Evolutionary conservation across 768 basidiomycete genomes (phyloP).

Genomic region (Suillus plorans): DNA sequence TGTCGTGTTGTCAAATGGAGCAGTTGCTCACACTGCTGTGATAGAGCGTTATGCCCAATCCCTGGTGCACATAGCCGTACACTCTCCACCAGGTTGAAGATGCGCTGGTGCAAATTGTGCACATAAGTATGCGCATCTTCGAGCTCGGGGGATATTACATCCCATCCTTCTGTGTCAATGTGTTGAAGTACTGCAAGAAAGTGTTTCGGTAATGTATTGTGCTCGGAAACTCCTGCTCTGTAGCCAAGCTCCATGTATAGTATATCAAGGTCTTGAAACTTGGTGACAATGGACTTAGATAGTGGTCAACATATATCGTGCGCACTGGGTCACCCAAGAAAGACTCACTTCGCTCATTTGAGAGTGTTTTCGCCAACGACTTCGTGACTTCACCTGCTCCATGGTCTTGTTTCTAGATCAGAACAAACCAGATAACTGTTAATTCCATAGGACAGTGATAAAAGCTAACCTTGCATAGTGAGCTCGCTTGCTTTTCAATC

Average conservation of each 20-base stretch:
- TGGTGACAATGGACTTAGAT: background rate
- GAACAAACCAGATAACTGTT: background rate
- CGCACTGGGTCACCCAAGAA: background rate
- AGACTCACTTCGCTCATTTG: background rate
- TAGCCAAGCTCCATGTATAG: background rate
- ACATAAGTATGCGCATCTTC: background rate
- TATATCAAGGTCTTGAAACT: background rate
- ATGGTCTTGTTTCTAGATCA: background rate
- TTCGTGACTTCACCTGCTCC: background rate
- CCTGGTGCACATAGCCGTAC: background rate
- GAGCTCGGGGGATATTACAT: background rate
- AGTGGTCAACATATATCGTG: background rate
- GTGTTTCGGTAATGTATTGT: background rate
- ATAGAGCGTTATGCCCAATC: background rate
- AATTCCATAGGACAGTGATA: background rate
- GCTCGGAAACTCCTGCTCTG: background rate
- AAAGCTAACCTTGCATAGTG: background rate
- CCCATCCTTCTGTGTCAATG: background rate
- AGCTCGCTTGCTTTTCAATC: background rate
- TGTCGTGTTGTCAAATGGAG: background rate
- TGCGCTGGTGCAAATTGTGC: background rate
- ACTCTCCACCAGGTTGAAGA: background rate
- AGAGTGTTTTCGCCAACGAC: background rate
- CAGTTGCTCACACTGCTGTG: background rate
- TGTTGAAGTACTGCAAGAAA: background rate